Base-by-base conservation (phyloP, 2,329 filamentous ascomycete genomes). In the Trichocomaceae sp. region DNA sequence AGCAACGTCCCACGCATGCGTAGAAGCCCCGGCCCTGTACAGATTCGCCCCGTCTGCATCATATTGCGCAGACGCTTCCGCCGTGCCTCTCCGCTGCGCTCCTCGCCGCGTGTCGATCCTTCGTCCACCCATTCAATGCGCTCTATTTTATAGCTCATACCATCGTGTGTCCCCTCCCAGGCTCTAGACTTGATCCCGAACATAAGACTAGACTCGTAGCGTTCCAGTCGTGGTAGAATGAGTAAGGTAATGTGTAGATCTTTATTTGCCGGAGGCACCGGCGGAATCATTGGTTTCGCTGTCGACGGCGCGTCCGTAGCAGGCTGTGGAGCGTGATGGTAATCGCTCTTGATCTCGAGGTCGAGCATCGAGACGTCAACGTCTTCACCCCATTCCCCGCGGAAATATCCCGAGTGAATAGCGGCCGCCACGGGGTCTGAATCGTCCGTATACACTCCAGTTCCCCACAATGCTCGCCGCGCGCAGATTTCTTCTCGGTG, bases 391-490 rank as follows among this genome's bases (percentile, higher is more conserved):
- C 91, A 96, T 63, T 91, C 89, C 33, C 92, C 92, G 42, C 86
- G 84, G 61, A 99, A 87, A 84, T 90, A 97, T 3, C 93, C 93
- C 1, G 85, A 85, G 69, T 99, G 93, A 46, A 99, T 92, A 57
- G 91, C 92, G 2, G 92, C 91, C 0, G 90, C 92, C 22, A 99
- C 81, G 0, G 93, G 84, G 66, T 99, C 93, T 0, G 90, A 96
- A 70, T 99, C 93, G 63, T 99, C 93, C 0, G 90, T 95, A 67
- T 97, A 97, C 6, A 99, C 81, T 37, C 95, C 91, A 0, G 90
- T 93, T 1, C 93, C 93, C 91, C 92, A 99, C 0, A 99, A 70
- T 7, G 88, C 88, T 19, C 87, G 82, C 33, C 89, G 82, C 7
- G 83, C 75, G 10, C 90, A 95, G 50, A 97, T 91, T 61, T 95